Base-by-base conservation (phyloP, 768 basidiomycete genomes). In the Amanita rimosa region DNA sequence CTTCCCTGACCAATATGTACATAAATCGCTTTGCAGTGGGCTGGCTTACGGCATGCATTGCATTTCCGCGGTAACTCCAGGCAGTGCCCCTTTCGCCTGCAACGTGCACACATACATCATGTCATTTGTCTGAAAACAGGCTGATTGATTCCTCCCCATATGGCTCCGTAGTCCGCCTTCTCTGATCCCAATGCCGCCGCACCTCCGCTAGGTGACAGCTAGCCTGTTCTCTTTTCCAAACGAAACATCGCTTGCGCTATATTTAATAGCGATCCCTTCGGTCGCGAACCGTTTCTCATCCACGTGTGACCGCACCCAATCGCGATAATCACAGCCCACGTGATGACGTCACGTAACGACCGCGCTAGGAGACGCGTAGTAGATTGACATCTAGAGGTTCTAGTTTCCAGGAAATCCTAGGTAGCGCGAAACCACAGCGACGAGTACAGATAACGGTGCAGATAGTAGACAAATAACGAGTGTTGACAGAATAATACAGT, bases 251-350 rank as follows among this genome's bases (percentile, higher is more conserved):
- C 14, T 11, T 43, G n/a, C 6, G 14, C 24, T 27, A 26, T 27
- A 26, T 16, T 16, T 43, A 43, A 8, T 27, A 2, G 38, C 13
- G 26, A 24, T 24, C n/a, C 40, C 40, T 43, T 29, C 41, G 41
- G 41, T 43, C 26, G 26, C 26, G 41, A 41, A 26, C 22, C 39
- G 26, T n/a, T 27, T 26, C n/a, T 9, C 26, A 42, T 16, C 10
- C 21, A 13, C 24, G 31, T 27, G 47, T 48, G 38, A 48, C 47
- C 26, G 21, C 3, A 9, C 27, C 9, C 8, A 35, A 39, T 49
- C 48, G 40, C 48, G 48, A 41, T 33, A 43, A 49, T 49, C 48
- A 49, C 48, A 42, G 11, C 35, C 13, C 48, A 49, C 48, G 48
- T 49, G 48, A 49, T 36, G 33, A 37, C 33, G 48, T 49, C 41